Base-by-base conservation (phyloP, 225 moss, liverwort and hornwort genomes). In the Physcomitrellopsis africana region DNA sequence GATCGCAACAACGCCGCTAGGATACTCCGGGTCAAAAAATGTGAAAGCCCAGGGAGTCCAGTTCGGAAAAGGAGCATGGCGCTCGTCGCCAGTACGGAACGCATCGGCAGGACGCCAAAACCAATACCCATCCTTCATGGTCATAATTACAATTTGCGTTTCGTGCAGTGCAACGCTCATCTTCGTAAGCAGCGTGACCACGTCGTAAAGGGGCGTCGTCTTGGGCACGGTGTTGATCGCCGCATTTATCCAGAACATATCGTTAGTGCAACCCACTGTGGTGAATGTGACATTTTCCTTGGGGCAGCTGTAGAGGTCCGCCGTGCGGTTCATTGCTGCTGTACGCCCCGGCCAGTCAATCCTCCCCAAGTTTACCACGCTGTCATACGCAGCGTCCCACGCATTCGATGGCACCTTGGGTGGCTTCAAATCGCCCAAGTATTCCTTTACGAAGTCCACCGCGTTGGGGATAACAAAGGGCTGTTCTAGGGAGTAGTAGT, bases 101-200 rank as follows among this genome's bases (percentile, higher is more conserved):
- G 69, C 76, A 19, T 48, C n/a, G 0, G 15, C 7, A 10, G 76
- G 68, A 0, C 76, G 56, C 76, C 68, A 76, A 16, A 59, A 76
- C n/a, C 17, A 68, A 3, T 42, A 76, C 2, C 68, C 59, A 1
- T 59, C 32, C 1, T 76, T 47, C 10, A 76, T 9, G 9, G 37
- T 22, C 9, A 14, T 32, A 45, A 15, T 7, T 8, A 48, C 49
- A 20, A 76, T 20, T 0, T 12, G 18, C 1, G 77, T 13, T 1
- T 70, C 77, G 24, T 69, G 24, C 14, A n/a, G 0, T 3, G 69
- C 17, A 18, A 77, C 69, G 53, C 63, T 42, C 9, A 77, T 9
- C 53, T 77, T 69, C 7, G 69, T 63, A 0, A 77, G 29, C 2
- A 69, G 52, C 20, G 19, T 16, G 11, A 76, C 76, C 0, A n/a